Evolutionary conservation across 257 asterid species (phyloP).

Genomic region (Avicennia marina): DNA sequence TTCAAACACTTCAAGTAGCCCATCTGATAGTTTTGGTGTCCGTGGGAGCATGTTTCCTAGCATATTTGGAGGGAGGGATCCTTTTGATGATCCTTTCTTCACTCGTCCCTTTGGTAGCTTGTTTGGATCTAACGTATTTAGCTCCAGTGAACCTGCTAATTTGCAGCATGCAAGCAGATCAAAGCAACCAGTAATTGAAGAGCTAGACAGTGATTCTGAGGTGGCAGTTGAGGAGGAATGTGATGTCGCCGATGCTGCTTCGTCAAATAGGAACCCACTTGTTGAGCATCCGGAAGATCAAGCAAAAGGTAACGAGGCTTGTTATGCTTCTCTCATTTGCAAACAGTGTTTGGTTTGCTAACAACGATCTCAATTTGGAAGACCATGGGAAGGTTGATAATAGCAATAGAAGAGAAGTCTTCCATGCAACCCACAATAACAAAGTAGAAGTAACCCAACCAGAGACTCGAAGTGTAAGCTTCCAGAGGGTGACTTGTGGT

Average conservation of each 20-base stretch:
- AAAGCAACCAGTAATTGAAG: constrained; percentile 51
- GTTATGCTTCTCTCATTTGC: not conserved
- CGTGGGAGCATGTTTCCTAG: constrained; percentile 33
- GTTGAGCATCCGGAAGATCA: constrained; percentile 87
- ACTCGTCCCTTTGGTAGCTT: constrained; percentile 36
- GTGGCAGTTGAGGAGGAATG: constrained; percentile 15
- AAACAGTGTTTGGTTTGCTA: not conserved
- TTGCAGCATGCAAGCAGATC: constrained; percentile 19
- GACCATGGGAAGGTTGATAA: constrained; percentile 28
- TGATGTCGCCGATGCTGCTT: constrained; percentile 13
- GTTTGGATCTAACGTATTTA: constrained; percentile 25
- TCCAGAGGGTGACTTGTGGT: constrained; percentile 71
- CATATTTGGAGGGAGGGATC: constrained; percentile 51
- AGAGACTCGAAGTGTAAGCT: constrained; percentile 33
- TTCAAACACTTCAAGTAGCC: not conserved
- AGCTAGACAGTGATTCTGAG: constrained; percentile 52
- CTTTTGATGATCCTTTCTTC: constrained; percentile 79
- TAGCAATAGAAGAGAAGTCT: constrained; percentile 18
- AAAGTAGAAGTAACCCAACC: constrained; percentile 19
- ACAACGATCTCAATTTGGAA: constrained; percentile 11
- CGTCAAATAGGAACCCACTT: constrained; percentile 44
- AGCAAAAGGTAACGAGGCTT: constrained; percentile 38
- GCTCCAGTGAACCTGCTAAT: constrained; percentile 18
- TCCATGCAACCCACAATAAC: constrained; percentile 4
- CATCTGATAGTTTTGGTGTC: constrained; percentile 19